Percentiles rank a stretch among this genome's conserved stretches.
Conservation (phyloP, 257 asterid species). For the Nicotiana tabacum region DNA sequence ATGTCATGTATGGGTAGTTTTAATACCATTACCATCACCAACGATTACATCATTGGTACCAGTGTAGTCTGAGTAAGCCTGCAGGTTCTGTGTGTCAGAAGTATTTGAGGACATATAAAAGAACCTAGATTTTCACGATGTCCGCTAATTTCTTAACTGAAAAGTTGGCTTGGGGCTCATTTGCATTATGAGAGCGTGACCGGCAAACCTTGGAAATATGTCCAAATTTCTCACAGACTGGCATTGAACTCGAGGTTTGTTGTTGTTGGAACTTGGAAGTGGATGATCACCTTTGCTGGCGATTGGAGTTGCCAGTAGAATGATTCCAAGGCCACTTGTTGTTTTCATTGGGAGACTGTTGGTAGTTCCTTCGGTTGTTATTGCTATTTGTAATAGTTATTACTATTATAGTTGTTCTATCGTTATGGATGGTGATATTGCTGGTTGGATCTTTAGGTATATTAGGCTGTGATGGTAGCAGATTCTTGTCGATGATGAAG, state of each 20-base stretch:
- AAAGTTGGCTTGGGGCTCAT: neutral
- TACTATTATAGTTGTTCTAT: neutral
- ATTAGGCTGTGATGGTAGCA: neutral
- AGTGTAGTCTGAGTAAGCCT: neutral
- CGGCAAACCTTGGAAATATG: neutral
- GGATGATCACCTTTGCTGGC: neutral
- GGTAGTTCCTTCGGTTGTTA: neutral
- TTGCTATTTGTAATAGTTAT: no score
- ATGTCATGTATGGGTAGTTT: neutral
- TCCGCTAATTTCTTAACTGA: no score
- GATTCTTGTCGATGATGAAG: neutral
- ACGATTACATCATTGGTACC: neutral
- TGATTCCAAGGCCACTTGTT: neutral
- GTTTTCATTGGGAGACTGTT: neutral
- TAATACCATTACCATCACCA: neutral
- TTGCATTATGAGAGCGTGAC: neutral
- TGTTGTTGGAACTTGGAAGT: neutral
- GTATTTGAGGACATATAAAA: no score
- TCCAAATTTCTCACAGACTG: neutral
- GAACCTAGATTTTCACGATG: no score
- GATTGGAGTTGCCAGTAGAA: no score
- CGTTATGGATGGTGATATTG: neutral
- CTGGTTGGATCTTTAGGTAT: neutral
- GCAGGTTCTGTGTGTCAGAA: neutral
- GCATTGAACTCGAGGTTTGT: neutral